These are phyloP conservation scores for Dentipellis fragilis DNA, from an alignment of 768 basidiomycete genomes.

Conservation along the genomic window DNA sequence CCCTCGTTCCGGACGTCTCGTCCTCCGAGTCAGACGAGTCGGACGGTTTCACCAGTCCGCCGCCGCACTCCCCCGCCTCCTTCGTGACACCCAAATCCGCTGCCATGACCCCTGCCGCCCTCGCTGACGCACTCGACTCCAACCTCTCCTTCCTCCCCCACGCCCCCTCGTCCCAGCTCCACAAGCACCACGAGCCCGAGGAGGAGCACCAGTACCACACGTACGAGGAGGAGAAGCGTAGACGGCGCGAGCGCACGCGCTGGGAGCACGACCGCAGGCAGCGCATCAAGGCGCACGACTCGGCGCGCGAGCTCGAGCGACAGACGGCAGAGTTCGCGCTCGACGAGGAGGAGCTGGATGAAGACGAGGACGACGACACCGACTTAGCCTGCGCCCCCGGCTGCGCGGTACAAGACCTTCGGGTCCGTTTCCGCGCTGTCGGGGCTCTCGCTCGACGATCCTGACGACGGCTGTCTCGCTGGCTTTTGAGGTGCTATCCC, in stretches of 20 bases:
- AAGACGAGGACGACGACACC: constrained; percentile 8
- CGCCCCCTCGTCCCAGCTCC: constrained; percentile 3
- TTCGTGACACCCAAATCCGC: constrained; percentile 9
- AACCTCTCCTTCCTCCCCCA: constrained; percentile 18
- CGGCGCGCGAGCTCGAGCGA: background rate
- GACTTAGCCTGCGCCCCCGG: constrained; percentile 2
- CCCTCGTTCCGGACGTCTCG: constrained; percentile 52
- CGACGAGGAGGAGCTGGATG: constrained; percentile 11
- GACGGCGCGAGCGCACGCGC: constrained; percentile 11
- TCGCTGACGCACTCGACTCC: constrained; percentile 1
- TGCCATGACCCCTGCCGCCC: constrained; percentile 1
- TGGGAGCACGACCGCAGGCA: constrained; percentile 3
- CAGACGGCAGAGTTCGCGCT: background rate
- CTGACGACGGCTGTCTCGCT: constrained; percentile 13
- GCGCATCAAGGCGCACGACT: background rate
- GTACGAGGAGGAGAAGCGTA: constrained; percentile 14
- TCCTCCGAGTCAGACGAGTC: constrained; percentile 52
- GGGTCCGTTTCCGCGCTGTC: constrained; percentile 4
- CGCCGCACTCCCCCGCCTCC: constrained; percentile 20
- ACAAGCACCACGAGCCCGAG: constrained; percentile 2
- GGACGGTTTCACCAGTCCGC: constrained; percentile 36
- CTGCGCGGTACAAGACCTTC: constrained; percentile 10
- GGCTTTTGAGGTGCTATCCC: constrained; percentile 9
- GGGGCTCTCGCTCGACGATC: constrained; percentile 10
- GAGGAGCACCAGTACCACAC: constrained; percentile 7